Conservation (phyloP, 164 flowering plant species). For the Umbilicus rupestris region DNA sequence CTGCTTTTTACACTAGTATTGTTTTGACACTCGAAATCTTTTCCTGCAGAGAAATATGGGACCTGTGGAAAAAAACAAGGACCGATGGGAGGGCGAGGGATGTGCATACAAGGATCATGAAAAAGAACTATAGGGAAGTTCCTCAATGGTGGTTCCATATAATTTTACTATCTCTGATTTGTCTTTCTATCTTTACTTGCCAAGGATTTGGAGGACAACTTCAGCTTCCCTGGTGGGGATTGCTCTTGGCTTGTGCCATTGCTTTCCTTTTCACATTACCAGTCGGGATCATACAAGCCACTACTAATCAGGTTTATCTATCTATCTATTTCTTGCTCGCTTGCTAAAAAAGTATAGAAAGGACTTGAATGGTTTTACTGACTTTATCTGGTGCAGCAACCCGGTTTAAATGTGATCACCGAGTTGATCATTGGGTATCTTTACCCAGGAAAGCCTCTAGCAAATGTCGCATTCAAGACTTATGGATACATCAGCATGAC, state of each 20-base stretch:
- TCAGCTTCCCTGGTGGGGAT: constrained; percentile 89
- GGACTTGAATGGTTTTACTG: not conserved
- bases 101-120: constrained; percentile 68
- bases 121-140: constrained; percentile 51
- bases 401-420: constrained; percentile 44
- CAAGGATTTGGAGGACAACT: constrained; percentile 56
- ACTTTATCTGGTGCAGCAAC: constrained; percentile 22
- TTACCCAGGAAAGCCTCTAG: constrained; percentile 56
- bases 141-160: constrained; percentile 77
- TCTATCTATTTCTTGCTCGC: no score
- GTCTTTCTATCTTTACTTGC: constrained; percentile 35
- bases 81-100: constrained; percentile 22
- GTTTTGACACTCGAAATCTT: not conserved
- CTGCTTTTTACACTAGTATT: not conserved
- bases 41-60: constrained; percentile 27
- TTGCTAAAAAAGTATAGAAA: not conserved
- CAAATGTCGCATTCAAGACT: constrained; percentile 53
- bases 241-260: constrained; percentile 45
- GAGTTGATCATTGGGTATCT: constrained; percentile 51
- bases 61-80: constrained; percentile 34
- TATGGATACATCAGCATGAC: constrained; percentile 56
- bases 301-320: constrained; percentile 53
- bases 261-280: constrained; percentile 69
- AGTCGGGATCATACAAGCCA: constrained; percentile 58
- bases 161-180: constrained; percentile 24